Evolutionary conservation across 2,329 filamentous ascomycete species (phyloP).

Genomic region (Botryotinia narcissicola): DNA sequence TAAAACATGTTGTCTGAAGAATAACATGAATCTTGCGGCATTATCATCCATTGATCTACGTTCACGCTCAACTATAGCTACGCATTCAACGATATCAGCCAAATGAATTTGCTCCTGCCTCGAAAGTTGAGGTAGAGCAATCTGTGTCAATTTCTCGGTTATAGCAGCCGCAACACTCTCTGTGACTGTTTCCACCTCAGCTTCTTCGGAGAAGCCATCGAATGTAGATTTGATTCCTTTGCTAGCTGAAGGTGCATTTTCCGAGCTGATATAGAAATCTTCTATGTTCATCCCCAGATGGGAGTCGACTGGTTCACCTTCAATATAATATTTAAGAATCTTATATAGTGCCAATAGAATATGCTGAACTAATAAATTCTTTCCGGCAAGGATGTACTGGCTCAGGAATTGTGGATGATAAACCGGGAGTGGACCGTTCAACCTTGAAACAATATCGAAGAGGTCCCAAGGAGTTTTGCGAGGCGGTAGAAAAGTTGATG

Average conservation of each 20-base stretch:
- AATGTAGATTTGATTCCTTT: conserved; percentile 42
- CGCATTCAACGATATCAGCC: conserved; percentile 80
- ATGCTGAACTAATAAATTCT: conserved; percentile 65
- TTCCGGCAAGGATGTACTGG: conserved; percentile 81
- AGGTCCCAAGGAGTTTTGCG: conserved; percentile 51
- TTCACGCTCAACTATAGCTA: conserved; percentile 80
- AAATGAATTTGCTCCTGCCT: conserved; percentile 84
- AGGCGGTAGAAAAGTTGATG: conserved; percentile 31
- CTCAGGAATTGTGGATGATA: conserved; percentile 91
- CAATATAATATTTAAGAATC: conserved; percentile 76
- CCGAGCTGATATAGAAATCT: conserved; percentile 51
- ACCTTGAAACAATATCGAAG: conserved; percentile 75
- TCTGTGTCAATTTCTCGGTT: conserved; percentile 71
- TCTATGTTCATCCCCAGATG: conserved; percentile 65
- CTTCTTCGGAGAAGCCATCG: conserved; percentile 49
- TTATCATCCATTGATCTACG: conserved; percentile 88
- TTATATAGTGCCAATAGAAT: conserved; percentile 71
- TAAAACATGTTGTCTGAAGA: conserved; percentile 78
- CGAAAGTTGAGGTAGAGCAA: conserved; percentile 76
- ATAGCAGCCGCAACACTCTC: conserved; percentile 68
- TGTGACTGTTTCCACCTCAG: conserved; percentile 63
- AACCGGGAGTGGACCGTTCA: conserved; percentile 84
- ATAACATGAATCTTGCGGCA: conserved; percentile 81
- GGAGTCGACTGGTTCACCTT: conserved; percentile 77
- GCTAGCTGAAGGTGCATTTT: conserved; percentile 28